Percentiles rank a stretch among this genome's conserved stretches.
Conservation (phyloP, 2,329 filamentous ascomycete species). For the Juglanconis sp. region DNA sequence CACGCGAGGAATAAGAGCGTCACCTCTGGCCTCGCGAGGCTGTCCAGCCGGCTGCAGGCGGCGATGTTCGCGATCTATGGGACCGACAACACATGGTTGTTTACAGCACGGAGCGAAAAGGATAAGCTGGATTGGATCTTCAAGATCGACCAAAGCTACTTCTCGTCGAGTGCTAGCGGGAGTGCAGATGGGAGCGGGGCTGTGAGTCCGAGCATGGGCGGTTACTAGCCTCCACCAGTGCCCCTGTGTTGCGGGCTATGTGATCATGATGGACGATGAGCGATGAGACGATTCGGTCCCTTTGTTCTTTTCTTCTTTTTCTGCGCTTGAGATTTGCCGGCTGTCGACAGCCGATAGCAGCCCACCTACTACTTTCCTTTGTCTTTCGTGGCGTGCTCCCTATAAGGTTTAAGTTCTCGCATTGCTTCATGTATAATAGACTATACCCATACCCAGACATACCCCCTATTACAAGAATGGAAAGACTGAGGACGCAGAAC, state of each 20-base stretch:
- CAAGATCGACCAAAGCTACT: conserved; percentile 80
- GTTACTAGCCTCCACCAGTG: not conserved
- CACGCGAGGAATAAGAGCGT: conserved; percentile 18
- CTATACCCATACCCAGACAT: conserved; percentile 18
- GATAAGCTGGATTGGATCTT: conserved; percentile 98
- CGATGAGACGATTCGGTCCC: conserved; percentile 1
- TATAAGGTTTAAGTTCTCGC: not conserved
- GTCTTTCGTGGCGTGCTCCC: not conserved
- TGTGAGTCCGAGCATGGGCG: conserved; percentile 30
- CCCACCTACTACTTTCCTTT: conserved; percentile 4
- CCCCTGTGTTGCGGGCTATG: not conserved
- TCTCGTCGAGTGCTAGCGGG: conserved; percentile 44
- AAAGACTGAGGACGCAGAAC: not conserved
- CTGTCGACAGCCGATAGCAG: not conserved
- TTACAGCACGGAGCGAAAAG: conserved; percentile 81
- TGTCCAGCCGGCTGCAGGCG: conserved; percentile 58
- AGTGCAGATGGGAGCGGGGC: conserved; percentile 32
- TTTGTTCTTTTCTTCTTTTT: not conserved
- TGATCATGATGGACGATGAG: not conserved
- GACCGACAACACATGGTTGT: conserved; percentile 91
- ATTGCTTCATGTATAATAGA: conserved; percentile 15
- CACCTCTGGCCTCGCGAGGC: conserved; percentile 46
- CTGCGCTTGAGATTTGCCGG: not conserved
- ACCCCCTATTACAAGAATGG: conserved; percentile 8
- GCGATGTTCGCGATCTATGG: conserved; percentile 94